Conservation (phyloP, 345 rosid species). For the Rhodomyrtus tomentosa region DNA sequence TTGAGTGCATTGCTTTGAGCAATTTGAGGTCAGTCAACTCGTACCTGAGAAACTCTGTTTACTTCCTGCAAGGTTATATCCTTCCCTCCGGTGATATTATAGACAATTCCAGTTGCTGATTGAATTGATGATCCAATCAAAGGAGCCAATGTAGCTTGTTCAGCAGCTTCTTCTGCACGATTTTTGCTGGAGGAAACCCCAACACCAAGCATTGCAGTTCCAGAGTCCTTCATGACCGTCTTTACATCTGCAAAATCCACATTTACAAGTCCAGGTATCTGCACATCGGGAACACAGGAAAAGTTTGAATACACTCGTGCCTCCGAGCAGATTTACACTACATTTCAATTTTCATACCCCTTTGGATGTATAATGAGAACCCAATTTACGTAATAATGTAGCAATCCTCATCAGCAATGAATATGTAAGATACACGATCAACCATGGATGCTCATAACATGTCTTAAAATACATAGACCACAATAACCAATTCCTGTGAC, state of each 20-base stretch:
- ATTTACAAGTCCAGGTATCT: constrained; percentile 97
- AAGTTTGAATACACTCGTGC: background rate
- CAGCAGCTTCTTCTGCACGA: constrained; percentile 99
- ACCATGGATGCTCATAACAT: background rate
- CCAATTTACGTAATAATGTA: background rate
- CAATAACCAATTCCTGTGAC: background rate
- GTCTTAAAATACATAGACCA: background rate
- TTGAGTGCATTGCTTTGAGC: background rate
- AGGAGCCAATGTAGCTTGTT: constrained; percentile 95
- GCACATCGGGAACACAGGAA: constrained; percentile 1
- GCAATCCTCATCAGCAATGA: background rate
- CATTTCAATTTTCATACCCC: background rate
- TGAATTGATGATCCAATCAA: constrained; percentile 97
- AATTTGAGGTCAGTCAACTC: background rate
- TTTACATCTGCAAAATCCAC: constrained; percentile 98
- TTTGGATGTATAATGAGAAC: background rate
- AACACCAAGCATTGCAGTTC: constrained; percentile 99
- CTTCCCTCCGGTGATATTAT: constrained; percentile 95
- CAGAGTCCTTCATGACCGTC: constrained; percentile 95
- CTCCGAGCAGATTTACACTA: background rate
- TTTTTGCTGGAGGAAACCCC: constrained; percentile 97
- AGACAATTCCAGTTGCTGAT: constrained; percentile 95
- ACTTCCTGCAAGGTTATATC: constrained; percentile 96
- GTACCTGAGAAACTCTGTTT: constrained; percentile 90
- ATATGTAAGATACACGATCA: background rate